Evolutionary conservation across 2,329 filamentous ascomycete species (phyloP), one percentile per base, ranked within the genome.

Genomic region (Nannizziopsis arthrosporioides): DNA sequence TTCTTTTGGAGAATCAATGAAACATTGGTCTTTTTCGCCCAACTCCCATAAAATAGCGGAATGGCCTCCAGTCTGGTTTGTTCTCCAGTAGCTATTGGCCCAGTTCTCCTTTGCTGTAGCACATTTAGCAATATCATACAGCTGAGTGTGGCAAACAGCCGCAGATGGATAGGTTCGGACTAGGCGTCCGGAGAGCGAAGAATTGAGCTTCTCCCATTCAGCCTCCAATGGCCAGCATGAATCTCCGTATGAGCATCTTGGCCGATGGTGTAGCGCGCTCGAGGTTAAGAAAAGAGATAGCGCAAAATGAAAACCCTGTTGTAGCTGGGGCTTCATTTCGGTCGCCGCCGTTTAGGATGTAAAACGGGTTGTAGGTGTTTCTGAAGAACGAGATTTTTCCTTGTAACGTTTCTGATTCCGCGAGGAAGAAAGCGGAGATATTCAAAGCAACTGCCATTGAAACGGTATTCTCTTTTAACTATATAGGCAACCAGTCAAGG

Each of bases 1-100:
- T 19, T 47, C 50, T 17, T 22, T 34, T 14, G 56, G 47, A 2
- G 55, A 54, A 49, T 57, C 53, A 39, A 59, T 56, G 51, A 61
- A 61, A 43, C 60, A 62, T 48, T 61, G 57, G 3, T 44, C 52
- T 9, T 53, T 53, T 15, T 54, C 51, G 14, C 60, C 60, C 7
- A 60, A 47, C 42, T 62, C 59, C 59, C 59, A 62, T n/a, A 57
- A 48, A 12, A 61, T 60, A 2, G 57, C 59, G 2, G 51, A 47
- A 40, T 57, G 59, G 6, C 56, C 57, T 34, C 58, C 57, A 2
- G 58, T 53, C 49, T 59, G 58, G 44, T 58, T 56, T 2, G 55
- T 55, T 47, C 53, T 39, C 53, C 51, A 57, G 38, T 51, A 53
- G 40, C 51, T 54, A 15, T 53, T 41, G 5, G 27, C 45, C 55